Conservation (phyloP, 257 asterid genomes). For the Solanum sejunctum region DNA sequence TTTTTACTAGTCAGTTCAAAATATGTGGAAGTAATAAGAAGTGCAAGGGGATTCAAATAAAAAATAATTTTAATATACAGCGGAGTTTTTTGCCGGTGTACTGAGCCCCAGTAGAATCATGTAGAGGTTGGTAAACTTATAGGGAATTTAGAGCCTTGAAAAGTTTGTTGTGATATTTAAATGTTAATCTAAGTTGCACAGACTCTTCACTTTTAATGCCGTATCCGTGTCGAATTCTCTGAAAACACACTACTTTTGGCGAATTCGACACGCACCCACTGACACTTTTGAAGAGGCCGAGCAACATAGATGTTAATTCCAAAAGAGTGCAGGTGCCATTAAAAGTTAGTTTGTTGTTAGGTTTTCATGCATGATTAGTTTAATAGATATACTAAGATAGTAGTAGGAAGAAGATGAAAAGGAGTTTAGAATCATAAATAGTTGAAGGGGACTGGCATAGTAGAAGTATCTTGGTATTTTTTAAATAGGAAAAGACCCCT, state of each 20-base stretch:
- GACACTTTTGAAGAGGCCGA: no score
- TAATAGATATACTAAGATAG: background rate
- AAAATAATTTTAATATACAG: background rate
- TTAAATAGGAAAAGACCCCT: background rate
- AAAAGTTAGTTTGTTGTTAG: background rate
- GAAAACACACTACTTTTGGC: no score
- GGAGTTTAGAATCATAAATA: background rate
- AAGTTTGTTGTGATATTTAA: background rate
- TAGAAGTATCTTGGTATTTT: background rate
- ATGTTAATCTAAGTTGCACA: no score
- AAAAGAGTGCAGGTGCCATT: background rate
- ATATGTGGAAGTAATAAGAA: background rate
- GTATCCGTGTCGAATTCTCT: no score
- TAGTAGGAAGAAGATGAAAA: background rate
- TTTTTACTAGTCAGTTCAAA: background rate
- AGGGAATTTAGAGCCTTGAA: background rate
- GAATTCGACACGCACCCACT: no score
- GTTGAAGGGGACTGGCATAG: background rate
- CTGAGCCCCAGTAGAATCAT: background rate
- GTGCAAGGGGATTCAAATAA: background rate
- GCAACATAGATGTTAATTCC: no score
- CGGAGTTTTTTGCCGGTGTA: fast-evolving
- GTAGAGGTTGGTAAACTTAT: background rate
- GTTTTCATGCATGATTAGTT: background rate
- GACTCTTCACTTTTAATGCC: no score